These are phyloP conservation scores for Pichia heedii DNA, from an alignment of 805 yeast genomes.

Conservation along the genomic window DNA sequence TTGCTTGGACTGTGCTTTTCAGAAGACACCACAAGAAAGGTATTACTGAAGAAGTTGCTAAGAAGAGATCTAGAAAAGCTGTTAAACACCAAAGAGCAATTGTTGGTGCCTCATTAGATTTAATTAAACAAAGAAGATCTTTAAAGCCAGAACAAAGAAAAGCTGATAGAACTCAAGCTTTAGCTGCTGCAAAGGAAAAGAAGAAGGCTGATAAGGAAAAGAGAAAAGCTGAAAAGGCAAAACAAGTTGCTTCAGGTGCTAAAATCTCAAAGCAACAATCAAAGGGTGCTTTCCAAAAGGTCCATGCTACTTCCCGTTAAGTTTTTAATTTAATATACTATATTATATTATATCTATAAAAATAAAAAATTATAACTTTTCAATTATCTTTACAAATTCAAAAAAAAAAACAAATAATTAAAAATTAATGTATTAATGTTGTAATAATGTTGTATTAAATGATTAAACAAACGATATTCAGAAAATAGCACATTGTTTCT, in stretches of 20 bases:
- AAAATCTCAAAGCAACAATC: constrained; percentile 92
- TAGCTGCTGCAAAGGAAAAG: constrained; percentile 74
- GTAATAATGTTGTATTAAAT: too few relatives aligned
- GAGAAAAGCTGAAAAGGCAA: constrained; percentile 92
- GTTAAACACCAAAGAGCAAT: constrained; percentile 98
- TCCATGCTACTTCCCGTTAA: constrained; percentile 95
- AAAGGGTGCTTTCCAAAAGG: constrained; percentile 97
- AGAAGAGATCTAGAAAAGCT: constrained; percentile 95
- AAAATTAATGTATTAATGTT: too few relatives aligned
- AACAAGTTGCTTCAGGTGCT: constrained; percentile 68
- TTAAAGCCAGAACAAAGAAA: constrained; percentile 95
- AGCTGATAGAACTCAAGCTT: constrained; percentile 92
- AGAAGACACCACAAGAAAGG: constrained; percentile 99
- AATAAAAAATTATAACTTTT: neutral
- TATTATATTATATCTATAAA: too few relatives aligned
- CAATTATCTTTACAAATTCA: too few relatives aligned
- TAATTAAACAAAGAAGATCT: constrained; percentile 96
- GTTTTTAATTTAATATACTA: constrained; percentile 5
- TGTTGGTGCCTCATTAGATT: constrained; percentile 98
- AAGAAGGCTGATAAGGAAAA: constrained; percentile 88
- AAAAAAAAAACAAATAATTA: neutral
- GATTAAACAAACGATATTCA: too few relatives aligned
- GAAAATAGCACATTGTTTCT: too few relatives aligned
- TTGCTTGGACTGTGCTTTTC: constrained; percentile 98
- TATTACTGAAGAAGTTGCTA: constrained; percentile 94